phyloP scores from a whole-genome alignment of 108 stramenopile species.

The Aurantiochytrium sp. region DNA sequence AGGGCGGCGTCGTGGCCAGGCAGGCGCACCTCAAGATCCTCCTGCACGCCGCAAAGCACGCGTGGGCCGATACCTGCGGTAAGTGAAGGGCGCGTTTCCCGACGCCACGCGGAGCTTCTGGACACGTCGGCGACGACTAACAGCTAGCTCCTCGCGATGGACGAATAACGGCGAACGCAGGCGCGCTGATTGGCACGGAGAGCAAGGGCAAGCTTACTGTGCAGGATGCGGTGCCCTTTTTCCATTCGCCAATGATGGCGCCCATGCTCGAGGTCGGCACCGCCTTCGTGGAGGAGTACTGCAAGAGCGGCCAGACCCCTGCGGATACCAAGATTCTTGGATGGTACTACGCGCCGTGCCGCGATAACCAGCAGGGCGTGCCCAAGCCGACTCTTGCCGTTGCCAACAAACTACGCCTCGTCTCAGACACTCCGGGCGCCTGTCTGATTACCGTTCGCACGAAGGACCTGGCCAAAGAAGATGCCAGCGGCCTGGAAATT shows the following conservation, averaged over 20 bases:
- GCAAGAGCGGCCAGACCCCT: slow-evolving; percentile 25
- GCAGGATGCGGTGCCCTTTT: background rate
- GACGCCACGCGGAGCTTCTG: too few relatives aligned
- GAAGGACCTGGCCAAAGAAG: background rate
- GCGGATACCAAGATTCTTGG: background rate
- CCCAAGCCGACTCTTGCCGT: background rate
- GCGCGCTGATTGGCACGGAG: background rate
- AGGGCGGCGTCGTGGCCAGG: background rate
- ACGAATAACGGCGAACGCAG: too few relatives aligned
- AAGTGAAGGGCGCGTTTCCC: background rate
- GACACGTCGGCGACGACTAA: too few relatives aligned
- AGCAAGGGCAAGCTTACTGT: background rate
- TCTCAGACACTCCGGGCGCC: too few relatives aligned
- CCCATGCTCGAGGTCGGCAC: slow-evolving; percentile 1
- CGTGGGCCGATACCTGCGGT: slow-evolving; percentile 1
- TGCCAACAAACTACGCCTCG: background rate
- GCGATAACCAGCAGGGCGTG: background rate
- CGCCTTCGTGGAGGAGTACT: slow-evolving; percentile 2
- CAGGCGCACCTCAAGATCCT: slow-evolving; percentile 20
- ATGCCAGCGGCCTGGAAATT: background rate
- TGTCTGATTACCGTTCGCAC: background rate
- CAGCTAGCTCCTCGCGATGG: too few relatives aligned
- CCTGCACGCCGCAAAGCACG: background rate
- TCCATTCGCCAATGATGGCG: background rate
- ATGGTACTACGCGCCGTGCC: background rate